Evolutionary conservation across 140 eudicot species (phyloP), one percentile per base, ranked within the genome.

Genomic region (Cichorium intybus): DNA sequence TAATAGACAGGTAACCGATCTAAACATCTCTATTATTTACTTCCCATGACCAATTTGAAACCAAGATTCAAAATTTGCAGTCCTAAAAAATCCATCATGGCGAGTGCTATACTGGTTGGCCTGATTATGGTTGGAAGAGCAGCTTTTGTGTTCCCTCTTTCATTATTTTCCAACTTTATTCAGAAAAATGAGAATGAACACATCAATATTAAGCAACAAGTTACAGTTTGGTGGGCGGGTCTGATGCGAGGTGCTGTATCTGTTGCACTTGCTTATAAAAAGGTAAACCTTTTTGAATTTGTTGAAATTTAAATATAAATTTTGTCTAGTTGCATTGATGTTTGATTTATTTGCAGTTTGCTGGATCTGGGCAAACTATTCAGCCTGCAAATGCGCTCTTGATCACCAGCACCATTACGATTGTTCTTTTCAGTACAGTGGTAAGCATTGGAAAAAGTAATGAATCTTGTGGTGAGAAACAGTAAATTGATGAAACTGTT

Each of bases 151-250:
- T 84, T 93, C 57, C 97, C 95, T 1, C 69, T 93, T 48, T 93
- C 97, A n/a, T 77, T 46, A 49, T 66, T 93, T 43, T 75, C 84
- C 52, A 93, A 88, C 75, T 73, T 79, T 9, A 27, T 77, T 46
- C 72, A 67, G 27, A 79, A 53, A 24, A 66, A 72, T 10, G 9
- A 31, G 51, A 28, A 35, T 56, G 86, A 83, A 41, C 68, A 66
- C 28, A 39, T 88, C 58, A 69, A 52, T 8, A 17, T 75, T 35
- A 92, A 75, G 70, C 92, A 88, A 49, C 95, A 85, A 81, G 96
- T 93, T 48, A 83, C 68, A 24, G 76, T 93, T 41, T 93, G 97
- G 94, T 93, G 99, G 99, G 88, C 95, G 45, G 97, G 99, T 66
- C 75, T 92, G 16, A 92, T 92, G 88, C 81, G 95, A 57, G 99